These are phyloP conservation scores for Aspergillus quadricinctus DNA, from an alignment of 2,329 filamentous ascomycete genomes.

Conservation along the genomic window DNA sequence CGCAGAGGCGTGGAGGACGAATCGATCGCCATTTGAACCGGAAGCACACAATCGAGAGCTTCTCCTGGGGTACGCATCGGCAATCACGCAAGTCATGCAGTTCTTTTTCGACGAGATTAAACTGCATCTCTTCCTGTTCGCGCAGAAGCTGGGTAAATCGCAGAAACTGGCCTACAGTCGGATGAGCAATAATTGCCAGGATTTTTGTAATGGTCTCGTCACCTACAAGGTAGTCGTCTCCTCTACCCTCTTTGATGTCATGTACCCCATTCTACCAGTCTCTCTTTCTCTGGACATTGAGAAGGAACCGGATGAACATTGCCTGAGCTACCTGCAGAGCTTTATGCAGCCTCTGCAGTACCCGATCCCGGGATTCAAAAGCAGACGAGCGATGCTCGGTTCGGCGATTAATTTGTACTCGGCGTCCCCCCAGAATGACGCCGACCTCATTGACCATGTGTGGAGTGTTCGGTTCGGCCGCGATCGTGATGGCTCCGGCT, in stretches of 20 bases:
- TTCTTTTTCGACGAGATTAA: neutral
- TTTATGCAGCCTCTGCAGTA: conserved; percentile 4
- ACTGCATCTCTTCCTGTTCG: neutral
- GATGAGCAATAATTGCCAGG: conserved; percentile 6
- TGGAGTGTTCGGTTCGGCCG: conserved; percentile 3
- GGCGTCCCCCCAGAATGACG: conserved; percentile 3
- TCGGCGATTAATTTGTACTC: conserved; percentile 6
- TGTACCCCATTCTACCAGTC: conserved; percentile 6
- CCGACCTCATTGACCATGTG: conserved; percentile 5
- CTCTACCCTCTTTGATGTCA: neutral
- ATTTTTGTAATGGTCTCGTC: conserved; percentile 4
- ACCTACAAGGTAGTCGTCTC: neutral
- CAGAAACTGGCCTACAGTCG: conserved; percentile 7
- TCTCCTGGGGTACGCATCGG: neutral
- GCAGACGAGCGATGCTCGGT: conserved; percentile 2
- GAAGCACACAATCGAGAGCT: neutral
- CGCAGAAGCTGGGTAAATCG: conserved; percentile 3
- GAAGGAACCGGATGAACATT: neutral
- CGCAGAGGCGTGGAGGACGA: neutral
- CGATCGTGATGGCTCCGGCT: neutral
- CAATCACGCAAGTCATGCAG: neutral
- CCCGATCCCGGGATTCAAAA: neutral
- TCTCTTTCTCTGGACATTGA: neutral
- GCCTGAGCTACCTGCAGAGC: conserved; percentile 4
- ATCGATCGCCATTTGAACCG: neutral